Evolutionary conservation across 2,329 filamentous ascomycete species (phyloP).

Genomic region (Sarocladiaceae sp.): DNA sequence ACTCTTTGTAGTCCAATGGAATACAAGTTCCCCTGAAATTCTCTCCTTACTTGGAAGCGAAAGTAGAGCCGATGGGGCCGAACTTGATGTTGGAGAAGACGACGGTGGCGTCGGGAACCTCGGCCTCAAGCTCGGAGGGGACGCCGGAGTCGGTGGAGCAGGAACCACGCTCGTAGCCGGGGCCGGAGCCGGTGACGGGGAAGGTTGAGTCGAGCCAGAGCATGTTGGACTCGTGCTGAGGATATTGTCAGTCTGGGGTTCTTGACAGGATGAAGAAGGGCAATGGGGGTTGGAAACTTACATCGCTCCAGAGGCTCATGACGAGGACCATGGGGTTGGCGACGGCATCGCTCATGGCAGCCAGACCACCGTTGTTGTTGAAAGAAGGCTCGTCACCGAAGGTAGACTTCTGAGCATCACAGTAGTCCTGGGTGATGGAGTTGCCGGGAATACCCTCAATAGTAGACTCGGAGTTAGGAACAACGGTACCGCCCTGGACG

Average conservation of each 20-base stretch:
- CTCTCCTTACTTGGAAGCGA: slow-evolving; percentile 13
- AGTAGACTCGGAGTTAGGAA: slow-evolving; percentile 45
- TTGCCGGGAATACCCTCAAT: slow-evolving; percentile 35
- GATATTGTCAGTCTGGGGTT: neutral
- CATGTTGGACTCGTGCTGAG: slow-evolving; percentile 60
- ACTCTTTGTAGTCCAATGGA: no score
- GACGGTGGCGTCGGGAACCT: slow-evolving; percentile 44
- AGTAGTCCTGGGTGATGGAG: slow-evolving; percentile 54
- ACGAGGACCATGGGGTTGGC: slow-evolving; percentile 42
- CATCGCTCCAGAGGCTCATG: slow-evolving; percentile 57
- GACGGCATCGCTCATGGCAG: slow-evolving; percentile 47
- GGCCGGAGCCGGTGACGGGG: slow-evolving; percentile 42
- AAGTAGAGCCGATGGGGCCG: slow-evolving; percentile 52
- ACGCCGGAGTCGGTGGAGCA: slow-evolving; percentile 49
- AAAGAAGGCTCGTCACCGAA: slow-evolving; percentile 55
- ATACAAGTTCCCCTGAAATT: no score
- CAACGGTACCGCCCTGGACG: slow-evolving; percentile 55
- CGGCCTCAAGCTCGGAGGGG: slow-evolving; percentile 44
- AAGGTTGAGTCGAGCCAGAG: slow-evolving; percentile 69
- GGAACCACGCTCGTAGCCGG: slow-evolving; percentile 49
- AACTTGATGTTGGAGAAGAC: slow-evolving; percentile 57
- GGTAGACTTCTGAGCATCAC: slow-evolving; percentile 50
- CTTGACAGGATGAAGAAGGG: no score
- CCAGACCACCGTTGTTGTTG: slow-evolving; percentile 50
- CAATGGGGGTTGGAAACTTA: slow-evolving; percentile 17